These are phyloP conservation scores for Colletotrichum tofieldiae DNA, from an alignment of 2,329 filamentous ascomycete species.

Conservation along the genomic window DNA sequence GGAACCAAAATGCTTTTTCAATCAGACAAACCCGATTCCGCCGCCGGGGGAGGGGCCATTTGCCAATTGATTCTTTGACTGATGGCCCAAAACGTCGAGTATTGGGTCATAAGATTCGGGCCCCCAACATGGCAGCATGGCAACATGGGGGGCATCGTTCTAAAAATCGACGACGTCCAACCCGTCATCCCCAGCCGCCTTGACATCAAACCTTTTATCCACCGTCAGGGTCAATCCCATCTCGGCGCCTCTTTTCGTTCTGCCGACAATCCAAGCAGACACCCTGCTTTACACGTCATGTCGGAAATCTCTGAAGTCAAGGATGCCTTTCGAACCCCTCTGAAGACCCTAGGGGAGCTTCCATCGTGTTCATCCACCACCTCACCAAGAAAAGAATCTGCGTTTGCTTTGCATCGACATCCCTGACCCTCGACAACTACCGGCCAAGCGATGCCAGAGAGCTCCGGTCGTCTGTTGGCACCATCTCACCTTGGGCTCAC, in stretches of 20 bases:
- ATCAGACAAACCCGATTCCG: neutral
- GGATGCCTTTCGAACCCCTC: neutral
- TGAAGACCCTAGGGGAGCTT: neutral
- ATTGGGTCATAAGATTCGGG: slow-evolving; percentile 3
- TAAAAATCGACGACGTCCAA: neutral
- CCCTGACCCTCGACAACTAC: neutral
- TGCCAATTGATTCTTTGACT: slow-evolving; percentile 19
- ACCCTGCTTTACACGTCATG: slow-evolving; percentile 7
- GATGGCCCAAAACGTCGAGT: slow-evolving; percentile 12
- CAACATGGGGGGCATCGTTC: neutral
- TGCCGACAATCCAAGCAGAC: slow-evolving; percentile 23
- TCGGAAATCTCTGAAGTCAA: slow-evolving; percentile 6
- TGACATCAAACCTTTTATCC: neutral
- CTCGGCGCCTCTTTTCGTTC: slow-evolving; percentile 21
- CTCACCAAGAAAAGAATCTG: neutral
- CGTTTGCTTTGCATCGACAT: neutral
- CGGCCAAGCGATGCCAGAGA: neutral
- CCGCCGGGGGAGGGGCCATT: slow-evolving; percentile 9
- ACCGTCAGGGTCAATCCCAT: slow-evolving; percentile 22
- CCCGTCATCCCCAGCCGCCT: neutral
- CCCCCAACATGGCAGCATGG: slow-evolving; percentile 3
- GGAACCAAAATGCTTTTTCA: slow-evolving; percentile 23
- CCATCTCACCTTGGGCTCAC: neutral
- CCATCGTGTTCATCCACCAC: neutral
- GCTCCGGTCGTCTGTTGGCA: neutral